Conservation (phyloP, 1,284 basidiomycete genomes). For the Coriolopsis trogii region DNA sequence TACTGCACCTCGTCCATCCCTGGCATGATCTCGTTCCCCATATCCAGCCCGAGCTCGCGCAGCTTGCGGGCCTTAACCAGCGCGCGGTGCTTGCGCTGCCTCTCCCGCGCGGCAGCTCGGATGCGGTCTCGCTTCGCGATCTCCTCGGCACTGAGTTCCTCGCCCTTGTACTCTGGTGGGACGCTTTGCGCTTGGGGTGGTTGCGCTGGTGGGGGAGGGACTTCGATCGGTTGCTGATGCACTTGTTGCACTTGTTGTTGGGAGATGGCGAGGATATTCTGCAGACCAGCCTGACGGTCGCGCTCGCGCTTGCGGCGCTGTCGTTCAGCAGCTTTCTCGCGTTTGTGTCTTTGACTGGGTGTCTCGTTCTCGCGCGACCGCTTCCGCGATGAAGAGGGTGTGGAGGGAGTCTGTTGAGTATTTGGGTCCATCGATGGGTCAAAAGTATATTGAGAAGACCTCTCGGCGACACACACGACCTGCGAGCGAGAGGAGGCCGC, state of each 20-base stretch:
- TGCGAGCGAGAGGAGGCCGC: constrained; percentile 13
- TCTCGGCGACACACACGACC: constrained; percentile 27
- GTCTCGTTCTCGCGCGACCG: constrained; percentile 73
- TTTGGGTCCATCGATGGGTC: constrained; percentile 32
- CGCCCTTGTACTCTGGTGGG: constrained; percentile 35
- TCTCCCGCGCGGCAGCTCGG: constrained; percentile 70
- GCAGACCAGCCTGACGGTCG: constrained; percentile 54
- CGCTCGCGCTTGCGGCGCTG: constrained; percentile 79
- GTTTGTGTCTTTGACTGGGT: constrained; percentile 66
- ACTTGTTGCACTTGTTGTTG: constrained; percentile 28
- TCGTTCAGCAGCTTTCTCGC: constrained; percentile 80
- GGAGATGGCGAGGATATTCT: constrained; percentile 35
- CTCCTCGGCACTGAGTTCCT: constrained; percentile 64
- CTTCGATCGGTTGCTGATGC: constrained; percentile 27
- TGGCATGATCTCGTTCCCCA: constrained; percentile 66
- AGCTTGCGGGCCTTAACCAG: constrained; percentile 77
- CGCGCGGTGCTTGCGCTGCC: constrained; percentile 77
- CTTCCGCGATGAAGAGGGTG: constrained; percentile 45
- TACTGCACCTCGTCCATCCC: constrained; percentile 66
- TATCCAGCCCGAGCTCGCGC: constrained; percentile 74
- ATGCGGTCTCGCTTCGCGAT: constrained; percentile 64
- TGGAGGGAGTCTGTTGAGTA: constrained; percentile 29
- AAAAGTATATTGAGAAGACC: constrained; percentile 25
- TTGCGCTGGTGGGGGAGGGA: constrained; percentile 29
- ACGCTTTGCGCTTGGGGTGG: constrained; percentile 12